phyloP scores from a whole-genome alignment of 179 eudicot genomes.

The Beta corolliflora region DNA sequence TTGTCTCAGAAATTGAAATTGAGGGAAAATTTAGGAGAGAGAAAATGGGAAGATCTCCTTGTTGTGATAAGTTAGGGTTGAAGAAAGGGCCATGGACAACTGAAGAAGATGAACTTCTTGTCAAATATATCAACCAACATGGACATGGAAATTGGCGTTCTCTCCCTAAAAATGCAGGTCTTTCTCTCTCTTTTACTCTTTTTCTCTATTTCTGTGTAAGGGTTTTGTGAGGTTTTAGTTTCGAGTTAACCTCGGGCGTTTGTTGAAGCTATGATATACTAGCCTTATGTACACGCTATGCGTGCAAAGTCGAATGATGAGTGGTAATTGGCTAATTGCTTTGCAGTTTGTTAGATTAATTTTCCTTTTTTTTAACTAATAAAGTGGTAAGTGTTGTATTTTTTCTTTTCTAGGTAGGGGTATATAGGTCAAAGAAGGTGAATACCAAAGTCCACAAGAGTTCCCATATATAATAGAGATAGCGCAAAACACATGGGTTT shows the following conservation, averaged over 20 bases:
- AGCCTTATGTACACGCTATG: too few species aligned
- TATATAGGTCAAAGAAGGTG: too few species aligned
- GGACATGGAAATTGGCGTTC: slow-evolving; percentile 57
- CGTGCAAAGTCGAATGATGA: too few species aligned
- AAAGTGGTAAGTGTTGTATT: too few species aligned
- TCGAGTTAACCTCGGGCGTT: neutral
- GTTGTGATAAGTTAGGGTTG: slow-evolving; percentile 49
- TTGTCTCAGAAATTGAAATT: neutral
- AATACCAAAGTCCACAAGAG: too few species aligned
- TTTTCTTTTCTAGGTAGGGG: too few species aligned
- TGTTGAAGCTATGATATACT: too few species aligned
- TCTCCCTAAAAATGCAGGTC: slow-evolving; percentile 55
- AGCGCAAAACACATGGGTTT: neutral
- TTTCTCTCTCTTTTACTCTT: neutral
- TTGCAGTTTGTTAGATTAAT: too few species aligned
- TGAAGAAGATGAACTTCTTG: slow-evolving; percentile 52
- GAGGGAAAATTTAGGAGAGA: neutral
- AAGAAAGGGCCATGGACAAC: slow-evolving; percentile 56
- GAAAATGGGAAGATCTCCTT: slow-evolving; percentile 45
- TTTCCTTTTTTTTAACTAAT: too few species aligned
- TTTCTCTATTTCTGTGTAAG: neutral
- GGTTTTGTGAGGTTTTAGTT: neutral
- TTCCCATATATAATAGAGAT: too few species aligned
- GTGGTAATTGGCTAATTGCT: too few species aligned
- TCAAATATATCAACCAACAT: slow-evolving; percentile 39